Percentiles rank a stretch among this genome's conserved stretches.
Conservation (phyloP, 1,284 basidiomycete species). For the Papiliotrema fonsecae region DNA sequence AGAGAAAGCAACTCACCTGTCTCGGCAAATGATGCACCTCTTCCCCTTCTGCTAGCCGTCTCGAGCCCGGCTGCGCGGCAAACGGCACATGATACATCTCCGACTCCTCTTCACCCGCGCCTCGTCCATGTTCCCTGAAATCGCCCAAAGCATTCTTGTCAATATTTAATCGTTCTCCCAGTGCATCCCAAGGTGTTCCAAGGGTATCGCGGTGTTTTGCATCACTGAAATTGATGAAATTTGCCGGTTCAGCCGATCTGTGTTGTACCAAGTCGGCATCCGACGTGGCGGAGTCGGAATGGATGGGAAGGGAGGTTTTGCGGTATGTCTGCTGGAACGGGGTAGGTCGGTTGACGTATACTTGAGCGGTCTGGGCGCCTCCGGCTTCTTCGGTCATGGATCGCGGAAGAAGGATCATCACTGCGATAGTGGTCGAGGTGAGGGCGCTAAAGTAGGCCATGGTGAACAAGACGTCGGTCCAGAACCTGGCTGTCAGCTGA, state of each 20-base stretch:
- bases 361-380: conserved; percentile 1
- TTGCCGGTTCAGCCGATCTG: background rate
- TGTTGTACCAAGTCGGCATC: background rate
- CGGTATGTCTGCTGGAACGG: background rate
- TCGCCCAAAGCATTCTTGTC: conserved; percentile 16
- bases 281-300: background rate
- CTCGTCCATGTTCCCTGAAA: too few relatives aligned
- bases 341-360: conserved; percentile 9
- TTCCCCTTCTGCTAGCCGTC: conserved; percentile 16
- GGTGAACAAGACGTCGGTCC: conserved; percentile 27
- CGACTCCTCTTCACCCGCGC: background rate
- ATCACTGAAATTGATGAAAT: too few relatives aligned
- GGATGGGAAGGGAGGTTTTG: conserved; percentile 1
- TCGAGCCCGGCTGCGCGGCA: conserved; percentile 18
- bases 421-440: conserved; percentile 23
- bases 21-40: conserved; percentile 9
- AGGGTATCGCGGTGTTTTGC: too few relatives aligned
- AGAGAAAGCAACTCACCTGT: conserved; percentile 10
- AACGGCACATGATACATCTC: conserved; percentile 13
- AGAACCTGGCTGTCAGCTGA: conserved; percentile 18
- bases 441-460: conserved; percentile 24
- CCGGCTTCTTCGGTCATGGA: conserved; percentile 18
- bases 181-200: conserved; percentile 18
- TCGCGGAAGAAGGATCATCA: conserved; percentile 35
- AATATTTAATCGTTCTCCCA: conserved; percentile 30